phyloP scores from a whole-genome alignment of 306 rosid genomes.

The Oxytropis ochrocephala region DNA sequence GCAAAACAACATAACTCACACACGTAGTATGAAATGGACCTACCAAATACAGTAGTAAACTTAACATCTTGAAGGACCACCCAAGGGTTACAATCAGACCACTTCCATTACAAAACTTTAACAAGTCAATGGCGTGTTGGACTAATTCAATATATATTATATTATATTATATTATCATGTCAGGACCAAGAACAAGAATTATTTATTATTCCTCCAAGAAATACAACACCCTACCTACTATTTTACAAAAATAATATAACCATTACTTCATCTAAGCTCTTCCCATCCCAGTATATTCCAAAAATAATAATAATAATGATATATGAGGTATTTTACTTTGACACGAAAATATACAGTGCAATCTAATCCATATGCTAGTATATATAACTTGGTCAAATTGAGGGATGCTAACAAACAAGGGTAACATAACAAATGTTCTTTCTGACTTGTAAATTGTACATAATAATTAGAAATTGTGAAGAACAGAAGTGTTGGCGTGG shows the following conservation, averaged over 20 bases:
- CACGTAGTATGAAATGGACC: no score
- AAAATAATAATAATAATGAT: neutral
- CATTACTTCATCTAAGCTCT: neutral
- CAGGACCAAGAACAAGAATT: neutral
- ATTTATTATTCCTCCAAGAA: neutral
- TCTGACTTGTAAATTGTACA: neutral
- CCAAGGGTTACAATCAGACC: neutral
- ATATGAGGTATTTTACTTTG: neutral
- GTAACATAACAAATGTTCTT: no score
- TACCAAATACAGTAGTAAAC: constrained; percentile 1
- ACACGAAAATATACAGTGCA: neutral
- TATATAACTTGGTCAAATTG: constrained; percentile 2
- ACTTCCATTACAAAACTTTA: neutral
- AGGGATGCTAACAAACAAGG: neutral
- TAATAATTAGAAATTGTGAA: neutral
- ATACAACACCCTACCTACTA: neutral
- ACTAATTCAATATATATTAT: neutral
- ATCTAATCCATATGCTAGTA: neutral
- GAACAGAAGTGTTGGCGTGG: no score
- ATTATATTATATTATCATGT: no score
- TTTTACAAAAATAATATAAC: neutral
- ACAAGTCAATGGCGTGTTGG: neutral
- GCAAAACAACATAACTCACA: no score
- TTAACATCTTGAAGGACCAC: neutral
- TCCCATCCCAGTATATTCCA: neutral